Evolutionary conservation across 1,284 basidiomycete genomes (phyloP), one percentile per base, ranked within the genome.

Genomic region (Ganoderma sinense): DNA sequence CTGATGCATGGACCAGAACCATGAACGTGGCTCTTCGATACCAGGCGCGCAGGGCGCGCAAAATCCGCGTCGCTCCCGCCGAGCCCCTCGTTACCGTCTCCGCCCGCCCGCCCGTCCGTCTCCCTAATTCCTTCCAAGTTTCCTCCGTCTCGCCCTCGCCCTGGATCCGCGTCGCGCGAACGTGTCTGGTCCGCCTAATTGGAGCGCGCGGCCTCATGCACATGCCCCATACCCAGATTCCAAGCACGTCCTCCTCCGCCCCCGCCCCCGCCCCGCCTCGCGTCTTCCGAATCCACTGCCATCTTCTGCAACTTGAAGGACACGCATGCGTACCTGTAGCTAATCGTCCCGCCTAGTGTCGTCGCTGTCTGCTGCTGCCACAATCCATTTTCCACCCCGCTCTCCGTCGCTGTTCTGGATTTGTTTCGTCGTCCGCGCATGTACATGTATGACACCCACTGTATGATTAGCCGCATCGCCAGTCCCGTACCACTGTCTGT

Each of bases 321-420:
- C 71, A 64, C 69, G 71, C 69, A 68, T 62, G 62, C 66, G 66
- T 68, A 70, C 71, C 64, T 58, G 59, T 68, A 68, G 62, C 64
- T 69, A 72, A 69, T 68, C 33, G 39, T 26, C 62, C 65, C 23
- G 14, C 39, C 65, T 69, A 64, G 41, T 69, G 58, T 68, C 64
- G 59, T 67, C 45, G 70, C 62, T 71, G 67, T 71, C 70, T 71
- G 67, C 66, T 64, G 63, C 66, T 31, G 29, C 48, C 48, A 14
- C 41, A 13, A 23, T 10, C 43, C 41, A 11, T 14, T 18, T 6
- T 56, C 53, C 23, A 16, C 59, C 59, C 61, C 55, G 31, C 43
- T 61, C 53, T 62, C 33, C 23, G 5, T 48, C 29, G 26, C 53
- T 64, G 53, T 39, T 51, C n/a, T 20, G 26, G 45, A 26, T 36